A percentile compares a stretch with the other conserved stretches of the same genome.
Evolutionary conservation across 495 filamentous ascomycete species (phyloP).

Genomic region (Talaromyces trachyspermus): DNA sequence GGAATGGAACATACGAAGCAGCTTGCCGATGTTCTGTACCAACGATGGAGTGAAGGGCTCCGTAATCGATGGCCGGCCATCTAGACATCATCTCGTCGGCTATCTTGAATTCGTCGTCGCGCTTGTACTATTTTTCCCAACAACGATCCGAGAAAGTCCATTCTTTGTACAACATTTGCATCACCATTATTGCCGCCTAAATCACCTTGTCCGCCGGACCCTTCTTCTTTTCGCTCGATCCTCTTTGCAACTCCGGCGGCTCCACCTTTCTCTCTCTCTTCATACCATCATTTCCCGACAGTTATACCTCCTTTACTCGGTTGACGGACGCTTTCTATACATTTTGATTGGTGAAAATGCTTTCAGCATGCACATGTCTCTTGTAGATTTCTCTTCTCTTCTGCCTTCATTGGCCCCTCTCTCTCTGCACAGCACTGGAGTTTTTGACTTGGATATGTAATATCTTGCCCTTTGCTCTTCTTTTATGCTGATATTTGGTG

Average conservation of each 20-base stretch:
- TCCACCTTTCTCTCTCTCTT: slow-evolving; percentile 8
- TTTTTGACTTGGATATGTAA: slow-evolving; percentile 3
- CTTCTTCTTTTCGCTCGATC: background rate
- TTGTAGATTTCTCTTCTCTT: slow-evolving; percentile 1
- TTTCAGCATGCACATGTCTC: background rate
- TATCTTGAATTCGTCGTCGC: background rate
- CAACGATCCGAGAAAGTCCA: slow-evolving; percentile 8
- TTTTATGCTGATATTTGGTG: background rate
- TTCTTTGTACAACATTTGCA: slow-evolving; percentile 22
- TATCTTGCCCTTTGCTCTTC: background rate
- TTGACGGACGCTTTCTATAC: too few relatives aligned
- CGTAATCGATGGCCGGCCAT: slow-evolving; percentile 66
- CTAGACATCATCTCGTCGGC: slow-evolving; percentile 16
- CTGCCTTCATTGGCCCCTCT: background rate
- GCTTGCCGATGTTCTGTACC: slow-evolving; percentile 82
- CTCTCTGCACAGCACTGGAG: slow-evolving; percentile 6
- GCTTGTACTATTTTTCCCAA: background rate
- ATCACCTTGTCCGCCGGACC: slow-evolving; percentile 1
- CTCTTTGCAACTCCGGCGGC: background rate
- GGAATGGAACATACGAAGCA: slow-evolving; percentile 91
- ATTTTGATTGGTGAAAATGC: background rate
- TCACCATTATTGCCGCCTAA: background rate
- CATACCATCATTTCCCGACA: slow-evolving; percentile 10
- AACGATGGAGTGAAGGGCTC: slow-evolving; percentile 81
- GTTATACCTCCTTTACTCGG: too few relatives aligned